These are phyloP conservation scores for Rhodamnia rubescens DNA, from an alignment of 345 rosid genomes.

Conservation along the genomic window DNA sequence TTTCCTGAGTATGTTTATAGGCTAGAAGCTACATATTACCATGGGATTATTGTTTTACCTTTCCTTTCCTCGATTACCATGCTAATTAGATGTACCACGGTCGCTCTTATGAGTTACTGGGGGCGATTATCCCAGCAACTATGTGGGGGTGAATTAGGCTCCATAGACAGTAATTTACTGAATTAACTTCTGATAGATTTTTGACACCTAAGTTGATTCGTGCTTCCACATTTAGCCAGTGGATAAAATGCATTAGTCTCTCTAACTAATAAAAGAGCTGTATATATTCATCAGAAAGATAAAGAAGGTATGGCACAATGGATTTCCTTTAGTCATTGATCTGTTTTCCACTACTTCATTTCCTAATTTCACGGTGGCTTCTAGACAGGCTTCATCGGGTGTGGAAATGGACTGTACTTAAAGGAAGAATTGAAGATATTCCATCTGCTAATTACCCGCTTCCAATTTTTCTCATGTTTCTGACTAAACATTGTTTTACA, in stretches of 20 bases:
- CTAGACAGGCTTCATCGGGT: not conserved
- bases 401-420: not conserved
- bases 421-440: not conserved
- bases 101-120: not conserved
- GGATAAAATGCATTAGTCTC: not conserved
- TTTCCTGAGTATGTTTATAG: slow-evolving; percentile 59
- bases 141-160: not conserved
- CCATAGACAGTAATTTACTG: not conserved
- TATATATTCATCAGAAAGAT: not conserved
- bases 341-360: not conserved
- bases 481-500: not conserved
- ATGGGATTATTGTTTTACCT: not conserved
- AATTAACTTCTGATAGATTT: not conserved
- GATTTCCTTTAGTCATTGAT: not conserved
- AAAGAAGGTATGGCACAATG: not conserved
- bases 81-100: not conserved
- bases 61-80: not conserved
- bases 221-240: not conserved
- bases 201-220: not conserved
- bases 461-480: not conserved
- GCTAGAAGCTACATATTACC: not conserved
- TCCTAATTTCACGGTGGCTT: not conserved
- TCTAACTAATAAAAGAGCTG: not conserved
- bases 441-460: not conserved
- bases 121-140: not conserved